A percentile compares a stretch with the other conserved stretches of the same genome.
Evolutionary conservation across 2,329 filamentous ascomycete species (phyloP).

Genomic region (Teratosphaeria pseudoeucalypti): DNA sequence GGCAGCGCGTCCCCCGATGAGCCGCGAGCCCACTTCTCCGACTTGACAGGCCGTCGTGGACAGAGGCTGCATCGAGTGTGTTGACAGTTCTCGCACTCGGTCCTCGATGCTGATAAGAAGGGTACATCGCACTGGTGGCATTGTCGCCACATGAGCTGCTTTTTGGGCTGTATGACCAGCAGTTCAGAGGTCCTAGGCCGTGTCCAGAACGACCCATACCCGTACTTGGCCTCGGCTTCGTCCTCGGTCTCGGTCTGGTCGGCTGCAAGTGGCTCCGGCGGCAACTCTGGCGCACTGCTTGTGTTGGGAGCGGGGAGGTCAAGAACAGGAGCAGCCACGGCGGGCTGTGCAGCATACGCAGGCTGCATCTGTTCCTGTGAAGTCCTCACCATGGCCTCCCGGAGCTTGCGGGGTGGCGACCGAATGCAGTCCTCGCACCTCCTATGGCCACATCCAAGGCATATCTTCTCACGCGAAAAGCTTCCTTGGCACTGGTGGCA

Average conservation of each 20-base stretch:
- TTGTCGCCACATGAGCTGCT: constrained; percentile 60
- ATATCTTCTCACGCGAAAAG: constrained; percentile 64
- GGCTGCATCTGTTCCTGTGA: constrained; percentile 27
- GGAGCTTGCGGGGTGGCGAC: constrained; percentile 56
- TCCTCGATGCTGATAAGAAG: not conserved
- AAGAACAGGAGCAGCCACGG: not conserved
- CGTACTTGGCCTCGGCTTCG: not conserved
- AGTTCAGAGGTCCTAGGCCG: constrained; percentile 25
- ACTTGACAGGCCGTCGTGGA: constrained; percentile 65
- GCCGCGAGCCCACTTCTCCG: constrained; percentile 57
- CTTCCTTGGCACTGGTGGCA: constrained; percentile 72
- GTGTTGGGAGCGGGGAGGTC: not conserved
- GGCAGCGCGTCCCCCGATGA: constrained; percentile 52
- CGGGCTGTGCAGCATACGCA: not conserved
- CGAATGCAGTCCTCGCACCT: constrained; percentile 74
- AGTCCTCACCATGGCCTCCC: constrained; percentile 38
- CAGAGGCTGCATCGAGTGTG: constrained; percentile 73
- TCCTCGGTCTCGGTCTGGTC: constrained; percentile 7
- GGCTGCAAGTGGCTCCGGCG: not conserved
- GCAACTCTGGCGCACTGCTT: not conserved
- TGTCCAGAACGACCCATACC: not conserved
- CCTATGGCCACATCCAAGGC: constrained; percentile 64
- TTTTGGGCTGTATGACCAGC: constrained; percentile 55
- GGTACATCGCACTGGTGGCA: constrained; percentile 58
- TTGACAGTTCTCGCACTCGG: constrained; percentile 52